phyloP scores from a whole-genome alignment of 192 early-diverging fungal genomes.

The Umbelopsis ramanniana region DNA sequence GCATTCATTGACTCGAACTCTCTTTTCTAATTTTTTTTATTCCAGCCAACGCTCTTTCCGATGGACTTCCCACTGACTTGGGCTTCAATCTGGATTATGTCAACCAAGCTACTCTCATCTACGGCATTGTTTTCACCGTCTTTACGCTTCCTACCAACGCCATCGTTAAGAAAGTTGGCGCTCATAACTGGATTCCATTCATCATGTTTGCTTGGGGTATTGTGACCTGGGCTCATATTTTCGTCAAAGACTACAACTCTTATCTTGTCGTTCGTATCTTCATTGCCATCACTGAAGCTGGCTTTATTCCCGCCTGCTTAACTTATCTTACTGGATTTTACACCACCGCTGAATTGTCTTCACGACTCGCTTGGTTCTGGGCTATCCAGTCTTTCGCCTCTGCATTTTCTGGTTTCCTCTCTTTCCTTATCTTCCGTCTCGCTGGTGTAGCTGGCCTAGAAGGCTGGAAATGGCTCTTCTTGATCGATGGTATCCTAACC shows the following conservation, averaged over 20 bases:
- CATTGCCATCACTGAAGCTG: constrained; percentile 59
- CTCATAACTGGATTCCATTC: constrained; percentile 61
- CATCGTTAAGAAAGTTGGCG: constrained; percentile 50
- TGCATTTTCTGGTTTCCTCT: constrained; percentile 56
- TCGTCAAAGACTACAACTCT: constrained; percentile 39
- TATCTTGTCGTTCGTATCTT: constrained; percentile 55
- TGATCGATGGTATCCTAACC: constrained; percentile 60
- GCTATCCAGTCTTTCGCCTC: constrained; percentile 53
- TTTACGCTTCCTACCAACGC: constrained; percentile 57
- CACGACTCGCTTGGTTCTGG: constrained; percentile 57
- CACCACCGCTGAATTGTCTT: constrained; percentile 52
- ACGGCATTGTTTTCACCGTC: constrained; percentile 40
- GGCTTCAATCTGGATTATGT: constrained; percentile 49
- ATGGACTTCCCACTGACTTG: constrained; percentile 49
- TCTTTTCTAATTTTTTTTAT: constrained; percentile 17
- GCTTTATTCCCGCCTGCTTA: constrained; percentile 41
- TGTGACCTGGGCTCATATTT: constrained; percentile 42
- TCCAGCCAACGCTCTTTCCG: constrained; percentile 51
- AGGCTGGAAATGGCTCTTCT: constrained; percentile 73
- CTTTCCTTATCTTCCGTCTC: constrained; percentile 61
- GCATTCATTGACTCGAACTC: constrained; percentile 22
- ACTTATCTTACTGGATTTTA: constrained; percentile 58
- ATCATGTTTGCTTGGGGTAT: constrained; percentile 38
- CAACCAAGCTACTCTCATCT: constrained; percentile 51
- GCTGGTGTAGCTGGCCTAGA: constrained; percentile 53